Evolutionary conservation across 139 green algal genomes (phyloP), one percentile per base, ranked within the genome.

Genomic region (Haematococcus lacustris): DNA sequence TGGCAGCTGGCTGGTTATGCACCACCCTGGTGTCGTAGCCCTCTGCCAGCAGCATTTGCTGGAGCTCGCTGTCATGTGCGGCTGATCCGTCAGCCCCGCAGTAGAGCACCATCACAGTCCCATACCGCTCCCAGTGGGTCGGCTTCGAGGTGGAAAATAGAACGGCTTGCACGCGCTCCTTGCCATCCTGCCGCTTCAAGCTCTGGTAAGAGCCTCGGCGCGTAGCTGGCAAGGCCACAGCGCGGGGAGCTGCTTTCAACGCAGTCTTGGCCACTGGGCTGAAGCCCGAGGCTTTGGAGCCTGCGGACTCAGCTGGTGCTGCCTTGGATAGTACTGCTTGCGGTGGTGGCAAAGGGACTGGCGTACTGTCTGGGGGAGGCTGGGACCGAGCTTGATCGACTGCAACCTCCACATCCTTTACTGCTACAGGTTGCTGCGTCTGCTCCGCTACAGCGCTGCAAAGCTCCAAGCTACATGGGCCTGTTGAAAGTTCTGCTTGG

Each of bases 111-210:
- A 79, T 67, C 0, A 79, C 65, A 0, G 74, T 79, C 26, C 74
- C 74, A 70, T 71, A 79, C 34, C 70, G 69, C 26, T 79, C 74
- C 74, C 74, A 79, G 37, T 79, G 74, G n/a, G 74, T 79, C 38
- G 59, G 59, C 43, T 79, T 79, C 41, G 73, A 73, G 2, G 70
- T 62, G 62, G 7, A 43, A 71, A 26, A 13, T 40, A n/a, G 50
- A 62, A 62, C 6, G 38, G 66, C 32, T 39, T 38, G 1, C 13
- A 25, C 3, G 39, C 34, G 3, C 33, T 35, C 4, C 51, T 60
- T 17, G 66, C 38, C 32, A 66, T 73, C 33, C 23, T 21, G 21
- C 21, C 35, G 63, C 63, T 79, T 79, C 0, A 79, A 43, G 17
- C 71, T 71, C 59, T 79, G 59, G 39, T 75, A 79, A 30, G 67